Conservation (phyloP, 2,329 filamentous ascomycete genomes). For the Penicillium brasilianum region DNA sequence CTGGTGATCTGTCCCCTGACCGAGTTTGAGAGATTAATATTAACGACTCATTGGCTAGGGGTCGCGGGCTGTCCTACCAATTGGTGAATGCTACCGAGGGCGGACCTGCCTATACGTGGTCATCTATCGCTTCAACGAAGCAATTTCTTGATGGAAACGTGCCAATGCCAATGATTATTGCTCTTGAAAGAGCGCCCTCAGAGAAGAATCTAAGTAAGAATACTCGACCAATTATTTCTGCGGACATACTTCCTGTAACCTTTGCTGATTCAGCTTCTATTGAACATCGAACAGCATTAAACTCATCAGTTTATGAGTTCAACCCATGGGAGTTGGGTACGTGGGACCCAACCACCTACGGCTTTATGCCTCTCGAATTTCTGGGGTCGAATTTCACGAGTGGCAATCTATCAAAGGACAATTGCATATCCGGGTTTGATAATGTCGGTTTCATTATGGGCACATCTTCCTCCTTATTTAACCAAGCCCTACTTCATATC, state of each 20-base stretch:
- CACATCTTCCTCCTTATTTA: slow-evolving; percentile 82
- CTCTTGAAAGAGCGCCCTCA: neutral
- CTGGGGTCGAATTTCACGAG: slow-evolving; percentile 72
- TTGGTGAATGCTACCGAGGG: slow-evolving; percentile 76
- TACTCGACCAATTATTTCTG: neutral
- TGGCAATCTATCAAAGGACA: slow-evolving; percentile 62
- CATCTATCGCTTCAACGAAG: slow-evolving; percentile 68
- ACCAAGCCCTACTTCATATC: slow-evolving; percentile 71
- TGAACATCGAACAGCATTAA: slow-evolving; percentile 66
- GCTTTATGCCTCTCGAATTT: slow-evolving; percentile 71
- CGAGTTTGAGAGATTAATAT: neutral
- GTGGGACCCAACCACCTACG: slow-evolving; percentile 72
- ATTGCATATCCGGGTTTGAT: slow-evolving; percentile 80
- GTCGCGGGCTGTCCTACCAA: slow-evolving; percentile 77
- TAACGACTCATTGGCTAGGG: slow-evolving; percentile 43
- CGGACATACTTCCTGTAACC: neutral
- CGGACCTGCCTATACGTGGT: slow-evolving; percentile 77
- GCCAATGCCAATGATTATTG: neutral
- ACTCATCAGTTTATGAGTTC: slow-evolving; percentile 75
- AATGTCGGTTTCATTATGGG: slow-evolving; percentile 83
- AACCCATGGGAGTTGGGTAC: slow-evolving; percentile 78
- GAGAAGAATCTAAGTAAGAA: neutral
- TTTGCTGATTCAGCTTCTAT: neutral
- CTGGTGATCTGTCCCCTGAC: neutral
- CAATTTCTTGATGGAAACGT: neutral